Evolutionary conservation across 495 filamentous ascomycete species (phyloP).

Genomic region (Friedmanniomyces simplex): DNA sequence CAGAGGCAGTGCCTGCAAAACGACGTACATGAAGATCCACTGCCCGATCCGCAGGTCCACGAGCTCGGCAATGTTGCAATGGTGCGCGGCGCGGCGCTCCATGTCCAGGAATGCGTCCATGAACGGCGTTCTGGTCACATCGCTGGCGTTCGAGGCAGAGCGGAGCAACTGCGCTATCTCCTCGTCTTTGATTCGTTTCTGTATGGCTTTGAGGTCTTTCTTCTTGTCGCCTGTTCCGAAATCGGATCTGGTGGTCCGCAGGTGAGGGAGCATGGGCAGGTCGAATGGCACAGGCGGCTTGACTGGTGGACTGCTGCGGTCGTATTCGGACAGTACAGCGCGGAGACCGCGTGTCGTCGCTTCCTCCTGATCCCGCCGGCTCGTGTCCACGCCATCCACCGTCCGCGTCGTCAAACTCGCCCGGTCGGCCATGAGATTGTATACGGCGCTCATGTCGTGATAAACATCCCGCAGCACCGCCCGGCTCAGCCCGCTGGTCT

Average conservation of each 20-base stretch:
- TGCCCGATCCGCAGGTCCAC: constrained; percentile 69
- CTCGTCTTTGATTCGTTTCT: constrained; percentile 62
- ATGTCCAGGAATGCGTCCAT: constrained; percentile 72
- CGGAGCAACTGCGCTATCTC: constrained; percentile 65
- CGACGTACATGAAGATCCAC: constrained; percentile 91
- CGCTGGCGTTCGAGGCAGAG: constrained; percentile 67
- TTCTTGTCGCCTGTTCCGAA: constrained; percentile 54
- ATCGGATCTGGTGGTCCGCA: constrained; percentile 50
- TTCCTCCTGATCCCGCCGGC: constrained; percentile 36
- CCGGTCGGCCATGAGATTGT: constrained; percentile 81
- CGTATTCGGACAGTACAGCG: constrained; percentile 71
- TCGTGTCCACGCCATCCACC: constrained; percentile 45
- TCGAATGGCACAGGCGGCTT: constrained; percentile 89
- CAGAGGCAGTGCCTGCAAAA: constrained; percentile 83
- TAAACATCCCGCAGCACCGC: constrained; percentile 73
- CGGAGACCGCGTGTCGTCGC: constrained; percentile 50
- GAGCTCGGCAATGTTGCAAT: constrained; percentile 63
- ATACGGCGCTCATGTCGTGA: constrained; percentile 72
- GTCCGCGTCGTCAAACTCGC: constrained; percentile 46
- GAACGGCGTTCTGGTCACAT: constrained; percentile 52
- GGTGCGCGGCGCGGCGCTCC: constrained; percentile 62
- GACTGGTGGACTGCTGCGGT: constrained; percentile 76
- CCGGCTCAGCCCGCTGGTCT: constrained; percentile 75
- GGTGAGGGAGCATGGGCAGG: constrained; percentile 62
- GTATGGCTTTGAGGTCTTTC: constrained; percentile 54